Conservation (phyloP, 1,284 basidiomycete genomes). For the Mycena sp. region DNA sequence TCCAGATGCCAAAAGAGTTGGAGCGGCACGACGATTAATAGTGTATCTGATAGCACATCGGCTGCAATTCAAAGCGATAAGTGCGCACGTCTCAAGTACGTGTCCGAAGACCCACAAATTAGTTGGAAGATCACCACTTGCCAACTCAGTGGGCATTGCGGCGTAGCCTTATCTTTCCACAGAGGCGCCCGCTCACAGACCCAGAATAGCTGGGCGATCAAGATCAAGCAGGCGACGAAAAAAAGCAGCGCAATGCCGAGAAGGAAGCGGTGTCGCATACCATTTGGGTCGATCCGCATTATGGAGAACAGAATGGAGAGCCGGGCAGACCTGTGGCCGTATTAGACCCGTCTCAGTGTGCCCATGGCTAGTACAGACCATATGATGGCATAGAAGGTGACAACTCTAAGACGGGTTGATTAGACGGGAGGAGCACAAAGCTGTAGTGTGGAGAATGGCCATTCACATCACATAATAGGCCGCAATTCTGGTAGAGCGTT, state of each 20-base stretch:
- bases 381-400: slow-evolving; percentile 52
- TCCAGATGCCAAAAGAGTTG: slow-evolving; percentile 46
- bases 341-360: background rate
- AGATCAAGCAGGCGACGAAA: slow-evolving; percentile 40
- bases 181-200: slow-evolving; percentile 45
- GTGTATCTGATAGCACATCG: slow-evolving; percentile 48
- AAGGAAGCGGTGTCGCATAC: slow-evolving; percentile 37
- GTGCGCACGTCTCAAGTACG: no score
- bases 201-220: slow-evolving; percentile 51
- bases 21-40: slow-evolving; percentile 48
- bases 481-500: slow-evolving; percentile 41
- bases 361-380: slow-evolving; percentile 46
- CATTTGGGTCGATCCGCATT: slow-evolving; percentile 53
- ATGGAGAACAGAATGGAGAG: slow-evolving; percentile 58
- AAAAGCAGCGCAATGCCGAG: slow-evolving; percentile 44
- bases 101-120: slow-evolving; percentile 42
- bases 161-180: slow-evolving; percentile 47
- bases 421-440: background rate
- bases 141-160: slow-evolving; percentile 48
- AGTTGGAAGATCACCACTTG: slow-evolving; percentile 51
- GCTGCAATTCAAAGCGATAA: no score
- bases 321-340: slow-evolving; percentile 48
- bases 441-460: no score
- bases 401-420: slow-evolving; percentile 32
- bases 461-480: slow-evolving; percentile 52